Evolutionary conservation across 2,329 filamentous ascomycete species (phyloP), one percentile per base, ranked within the genome.

Genomic region (Colletotrichum eleusines): DNA sequence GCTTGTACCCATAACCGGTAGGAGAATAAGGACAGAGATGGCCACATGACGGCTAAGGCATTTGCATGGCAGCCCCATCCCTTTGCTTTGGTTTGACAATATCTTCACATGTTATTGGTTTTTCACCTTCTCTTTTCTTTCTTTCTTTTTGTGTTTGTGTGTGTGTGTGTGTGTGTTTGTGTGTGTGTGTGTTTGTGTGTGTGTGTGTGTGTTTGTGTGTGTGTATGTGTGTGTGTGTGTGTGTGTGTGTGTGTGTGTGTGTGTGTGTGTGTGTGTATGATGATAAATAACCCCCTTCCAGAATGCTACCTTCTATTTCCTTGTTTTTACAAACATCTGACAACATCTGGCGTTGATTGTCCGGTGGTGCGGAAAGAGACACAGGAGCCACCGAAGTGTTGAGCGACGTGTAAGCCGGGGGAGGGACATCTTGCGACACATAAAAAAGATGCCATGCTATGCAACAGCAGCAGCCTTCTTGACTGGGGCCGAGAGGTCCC

Each of bases 401-500:
- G 57, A 26, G 9, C 55, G 20, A 9, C 20, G 38, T 26, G 38
- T 23, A 42, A 18, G 28, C 4, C n/a, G 16, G 12, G 38, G 38
- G 23, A 44, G 26, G 40, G 7, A 4, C 9, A 14, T 12, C 9
- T 23, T 35, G 42, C 14, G 18, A 26, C 20, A 23, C 31, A 18
- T 26, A 31, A 20, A 20, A 20, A 42, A 42, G 18, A 42, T 9
- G 20, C 42, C 6, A 42, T 42, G 28, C 59, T 28, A 55, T n/a
- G 63, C 62, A 28, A 69, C 62, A 8, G 71, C 68, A 11, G 66
- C 46, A n/a, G 53, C 14, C 9, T 58, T 63, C 12, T 46, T 71
- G 6, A 58, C 35, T 8, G 26, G n/a, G 20, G 18, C 26, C 18
- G 28, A 51, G 26, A 64, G 35, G n/a, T 84, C 83, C 86, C 86